These are phyloP conservation scores for Eleusine indica DNA, from an alignment of 176 grass and related monocot genomes.

Conservation along the genomic window DNA sequence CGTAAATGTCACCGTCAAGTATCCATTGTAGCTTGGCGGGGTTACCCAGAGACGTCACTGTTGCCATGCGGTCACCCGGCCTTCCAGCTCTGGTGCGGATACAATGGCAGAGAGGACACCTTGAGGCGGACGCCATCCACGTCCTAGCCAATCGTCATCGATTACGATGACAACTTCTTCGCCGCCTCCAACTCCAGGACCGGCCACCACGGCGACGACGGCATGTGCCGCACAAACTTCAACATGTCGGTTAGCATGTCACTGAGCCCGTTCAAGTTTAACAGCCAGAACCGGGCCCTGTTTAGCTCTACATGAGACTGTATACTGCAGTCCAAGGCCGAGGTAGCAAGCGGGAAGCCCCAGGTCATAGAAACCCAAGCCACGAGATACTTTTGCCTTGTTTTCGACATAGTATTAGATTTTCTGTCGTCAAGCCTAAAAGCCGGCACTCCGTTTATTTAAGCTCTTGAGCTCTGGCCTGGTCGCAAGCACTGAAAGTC, in stretches of 20 bases:
- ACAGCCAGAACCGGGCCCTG: slow-evolving; percentile 36
- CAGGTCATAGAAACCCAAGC: too few relatives aligned
- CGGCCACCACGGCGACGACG: background rate
- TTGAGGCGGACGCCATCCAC: background rate
- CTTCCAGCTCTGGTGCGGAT: slow-evolving; percentile 47
- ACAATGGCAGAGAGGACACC: background rate
- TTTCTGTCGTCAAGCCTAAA: too few relatives aligned
- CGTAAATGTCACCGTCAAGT: slow-evolving; percentile 37
- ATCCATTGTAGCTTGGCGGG: slow-evolving; percentile 58
- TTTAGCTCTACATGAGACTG: background rate
- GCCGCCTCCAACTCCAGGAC: background rate
- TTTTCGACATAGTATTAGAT: too few relatives aligned
- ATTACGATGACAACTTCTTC: slow-evolving; percentile 43
- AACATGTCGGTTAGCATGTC: slow-evolving; percentile 52
- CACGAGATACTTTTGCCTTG: too few relatives aligned
- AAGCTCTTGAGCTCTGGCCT: too few relatives aligned
- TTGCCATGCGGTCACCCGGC: slow-evolving; percentile 49
- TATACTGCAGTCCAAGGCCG: too few relatives aligned
- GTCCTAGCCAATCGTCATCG: slow-evolving; percentile 2
- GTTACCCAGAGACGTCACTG: background rate
- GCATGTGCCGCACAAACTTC: slow-evolving; percentile 42
- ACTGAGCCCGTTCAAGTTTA: slow-evolving; percentile 30
- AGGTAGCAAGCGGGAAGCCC: too few relatives aligned
- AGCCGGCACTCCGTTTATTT: too few relatives aligned
- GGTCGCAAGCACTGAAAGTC: too few relatives aligned